These are phyloP conservation scores for Nakazawaea wickerhamii DNA, from an alignment of 805 yeast species.

Conservation along the genomic window DNA sequence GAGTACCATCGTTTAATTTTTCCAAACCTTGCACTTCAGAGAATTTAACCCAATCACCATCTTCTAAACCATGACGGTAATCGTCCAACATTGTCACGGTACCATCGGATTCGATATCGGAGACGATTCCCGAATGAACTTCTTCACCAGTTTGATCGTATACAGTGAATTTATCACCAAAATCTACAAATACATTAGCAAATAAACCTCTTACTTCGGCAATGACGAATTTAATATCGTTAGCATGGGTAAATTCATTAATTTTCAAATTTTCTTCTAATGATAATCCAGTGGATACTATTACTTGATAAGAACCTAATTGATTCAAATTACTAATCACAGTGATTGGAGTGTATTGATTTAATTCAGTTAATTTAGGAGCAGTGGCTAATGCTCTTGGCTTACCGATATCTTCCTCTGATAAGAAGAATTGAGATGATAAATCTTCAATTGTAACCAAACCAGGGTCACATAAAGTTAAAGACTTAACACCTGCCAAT, in stretches of 20 bases:
- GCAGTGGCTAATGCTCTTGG: slow-evolving; percentile 72
- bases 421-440: slow-evolving; percentile 83
- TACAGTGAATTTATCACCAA: slow-evolving; percentile 76
- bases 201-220: slow-evolving; percentile 85
- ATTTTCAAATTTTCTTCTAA: slow-evolving; percentile 71
- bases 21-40: slow-evolving; percentile 80
- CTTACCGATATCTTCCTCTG: slow-evolving; percentile 67
- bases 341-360: slow-evolving; percentile 83
- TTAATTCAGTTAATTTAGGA: slow-evolving; percentile 70
- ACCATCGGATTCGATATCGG: slow-evolving; percentile 83
- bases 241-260: slow-evolving; percentile 67
- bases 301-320: slow-evolving; percentile 62
- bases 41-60: slow-evolving; percentile 85
- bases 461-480: slow-evolving; percentile 78
- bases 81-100: slow-evolving; percentile 92
- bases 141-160: slow-evolving; percentile 92
- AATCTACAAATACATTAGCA: slow-evolving; percentile 85
- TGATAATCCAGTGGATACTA: slow-evolving; percentile 75
- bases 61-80: slow-evolving; percentile 88
- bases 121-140: slow-evolving; percentile 78
- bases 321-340: slow-evolving; percentile 51
- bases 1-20: slow-evolving; percentile 64
- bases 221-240: slow-evolving; percentile 72
- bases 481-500: slow-evolving; percentile 92
- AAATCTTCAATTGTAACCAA: slow-evolving; percentile 65